Percentiles rank a stretch among this genome's conserved stretches.
Conservation (phyloP, 2,329 filamentous ascomycete genomes). For the Zymoseptoria passerinii region DNA sequence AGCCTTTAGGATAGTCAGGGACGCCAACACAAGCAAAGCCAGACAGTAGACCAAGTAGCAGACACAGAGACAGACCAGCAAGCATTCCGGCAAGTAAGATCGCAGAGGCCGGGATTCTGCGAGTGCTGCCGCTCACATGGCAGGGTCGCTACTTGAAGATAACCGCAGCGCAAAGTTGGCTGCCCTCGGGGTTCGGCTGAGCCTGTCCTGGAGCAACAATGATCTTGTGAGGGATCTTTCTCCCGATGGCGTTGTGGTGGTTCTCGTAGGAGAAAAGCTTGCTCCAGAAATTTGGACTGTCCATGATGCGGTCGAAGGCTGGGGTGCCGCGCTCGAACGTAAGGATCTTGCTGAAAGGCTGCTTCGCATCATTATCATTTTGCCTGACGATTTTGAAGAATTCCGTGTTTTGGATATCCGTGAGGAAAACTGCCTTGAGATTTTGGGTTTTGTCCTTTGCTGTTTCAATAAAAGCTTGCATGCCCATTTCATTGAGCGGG, state of each 20-base stretch:
- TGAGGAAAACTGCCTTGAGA: background rate
- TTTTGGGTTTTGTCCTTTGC: background rate
- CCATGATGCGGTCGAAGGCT: constrained; percentile 4
- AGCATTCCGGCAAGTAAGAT: too few relatives aligned
- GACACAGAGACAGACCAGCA: too few relatives aligned
- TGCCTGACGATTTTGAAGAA: constrained; percentile 1
- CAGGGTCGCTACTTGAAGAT: too few relatives aligned
- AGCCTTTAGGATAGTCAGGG: too few relatives aligned
- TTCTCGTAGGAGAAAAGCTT: constrained; percentile 1
- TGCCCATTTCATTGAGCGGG: constrained; percentile 3
- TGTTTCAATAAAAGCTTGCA: background rate
- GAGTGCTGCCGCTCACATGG: too few relatives aligned
- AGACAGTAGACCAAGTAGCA: too few relatives aligned
- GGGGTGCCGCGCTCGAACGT: constrained; percentile 2
- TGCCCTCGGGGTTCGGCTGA: too few relatives aligned
- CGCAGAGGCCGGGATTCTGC: too few relatives aligned
- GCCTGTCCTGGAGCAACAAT: background rate
- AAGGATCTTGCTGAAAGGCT: background rate
- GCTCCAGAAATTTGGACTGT: constrained; percentile 2
- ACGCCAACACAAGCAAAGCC: too few relatives aligned
- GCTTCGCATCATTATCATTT: constrained; percentile 2
- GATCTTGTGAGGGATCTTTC: constrained; percentile 1
- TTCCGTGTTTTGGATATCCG: constrained; percentile 1
- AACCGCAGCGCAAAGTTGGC: too few relatives aligned
- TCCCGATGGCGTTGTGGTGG: constrained; percentile 2